phyloP scores from a whole-genome alignment of 1,284 basidiomycete genomes.

The Ceratobasidium papillatum region DNA sequence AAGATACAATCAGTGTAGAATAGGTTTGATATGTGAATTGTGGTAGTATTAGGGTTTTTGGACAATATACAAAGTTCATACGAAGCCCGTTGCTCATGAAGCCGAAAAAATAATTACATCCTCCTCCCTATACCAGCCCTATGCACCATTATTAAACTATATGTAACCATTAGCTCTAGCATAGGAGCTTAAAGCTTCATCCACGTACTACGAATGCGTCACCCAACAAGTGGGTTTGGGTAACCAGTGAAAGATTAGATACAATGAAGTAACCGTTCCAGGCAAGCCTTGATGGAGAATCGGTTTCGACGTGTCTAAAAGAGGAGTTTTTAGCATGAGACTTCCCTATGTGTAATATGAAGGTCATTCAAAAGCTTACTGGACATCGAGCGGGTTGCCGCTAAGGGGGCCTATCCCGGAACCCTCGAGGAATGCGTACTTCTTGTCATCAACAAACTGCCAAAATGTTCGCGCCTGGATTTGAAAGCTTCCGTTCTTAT shows the following conservation, averaged over 20 bases:
- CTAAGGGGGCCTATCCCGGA: not conserved
- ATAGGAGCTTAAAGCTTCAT: too few relatives aligned
- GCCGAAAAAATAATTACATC: too few relatives aligned
- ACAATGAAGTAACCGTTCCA: not conserved
- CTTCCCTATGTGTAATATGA: not conserved
- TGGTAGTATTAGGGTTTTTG: too few relatives aligned
- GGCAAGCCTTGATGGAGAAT: not conserved
- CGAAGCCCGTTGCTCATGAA: too few relatives aligned
- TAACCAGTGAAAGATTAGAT: not conserved
- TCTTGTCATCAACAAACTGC: constrained; percentile 4
- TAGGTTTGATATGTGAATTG: too few relatives aligned
- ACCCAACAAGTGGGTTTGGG: not conserved
- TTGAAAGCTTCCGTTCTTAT: not conserved
- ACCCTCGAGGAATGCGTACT: not conserved
- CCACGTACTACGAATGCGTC: not conserved
- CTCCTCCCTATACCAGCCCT: too few relatives aligned
- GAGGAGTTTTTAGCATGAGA: not conserved
- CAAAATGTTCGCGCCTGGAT: not conserved
- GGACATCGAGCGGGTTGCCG: not conserved
- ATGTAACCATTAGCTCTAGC: too few relatives aligned
- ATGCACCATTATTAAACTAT: too few relatives aligned
- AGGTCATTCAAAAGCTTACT: not conserved
- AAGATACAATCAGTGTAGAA: too few relatives aligned
- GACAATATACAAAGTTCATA: too few relatives aligned
- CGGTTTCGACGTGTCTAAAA: not conserved